Evolutionary conservation across 169 alveolate species (phyloP).

Genomic region (Plasmodium blacklocki): DNA sequence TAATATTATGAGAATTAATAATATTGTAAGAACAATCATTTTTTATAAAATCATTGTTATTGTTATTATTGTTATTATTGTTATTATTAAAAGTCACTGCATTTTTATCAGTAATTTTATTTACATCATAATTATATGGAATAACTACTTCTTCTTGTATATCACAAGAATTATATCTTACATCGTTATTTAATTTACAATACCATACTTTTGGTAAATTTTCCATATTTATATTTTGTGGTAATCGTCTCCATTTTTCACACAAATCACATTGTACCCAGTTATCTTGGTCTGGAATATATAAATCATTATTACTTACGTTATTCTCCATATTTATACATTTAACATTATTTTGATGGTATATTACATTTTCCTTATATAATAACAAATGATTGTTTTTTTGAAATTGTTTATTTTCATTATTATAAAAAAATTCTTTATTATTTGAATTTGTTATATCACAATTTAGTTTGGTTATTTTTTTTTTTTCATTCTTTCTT

Average conservation of each 20-base stretch:
- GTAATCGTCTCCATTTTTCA: slow-evolving; percentile 70
- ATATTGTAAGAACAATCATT: background rate
- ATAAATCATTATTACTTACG: slow-evolving; percentile 14
- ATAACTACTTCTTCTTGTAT: slow-evolving; percentile 46
- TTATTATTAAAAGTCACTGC: background rate
- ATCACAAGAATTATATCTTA: slow-evolving; percentile 62
- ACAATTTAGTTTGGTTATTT: slow-evolving; percentile 4
- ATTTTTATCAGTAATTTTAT: background rate
- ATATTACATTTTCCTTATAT: slow-evolving; percentile 1
- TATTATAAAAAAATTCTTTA: background rate
- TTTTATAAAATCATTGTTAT: background rate
- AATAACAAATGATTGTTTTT: slow-evolving; percentile 2
- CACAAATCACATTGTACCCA: slow-evolving; percentile 77
- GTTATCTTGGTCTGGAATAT: slow-evolving; percentile 57
- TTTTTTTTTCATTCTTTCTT: slow-evolving; percentile 12
- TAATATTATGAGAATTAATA: background rate
- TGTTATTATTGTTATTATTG: background rate
- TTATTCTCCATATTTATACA: slow-evolving; percentile 15
- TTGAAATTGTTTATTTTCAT: slow-evolving; percentile 9
- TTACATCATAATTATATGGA: slow-evolving; percentile 13
- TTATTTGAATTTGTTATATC: slow-evolving; percentile 7
- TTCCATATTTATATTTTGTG: slow-evolving; percentile 41
- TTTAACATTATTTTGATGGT: slow-evolving; percentile 1
- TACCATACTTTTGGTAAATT: slow-evolving; percentile 66
- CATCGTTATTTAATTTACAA: slow-evolving; percentile 46